Percentiles rank a stretch among this genome's conserved stretches.
Evolutionary conservation across 441 rosid genomes (phyloP).

Genomic region (Arabidopsis lyrata): DNA sequence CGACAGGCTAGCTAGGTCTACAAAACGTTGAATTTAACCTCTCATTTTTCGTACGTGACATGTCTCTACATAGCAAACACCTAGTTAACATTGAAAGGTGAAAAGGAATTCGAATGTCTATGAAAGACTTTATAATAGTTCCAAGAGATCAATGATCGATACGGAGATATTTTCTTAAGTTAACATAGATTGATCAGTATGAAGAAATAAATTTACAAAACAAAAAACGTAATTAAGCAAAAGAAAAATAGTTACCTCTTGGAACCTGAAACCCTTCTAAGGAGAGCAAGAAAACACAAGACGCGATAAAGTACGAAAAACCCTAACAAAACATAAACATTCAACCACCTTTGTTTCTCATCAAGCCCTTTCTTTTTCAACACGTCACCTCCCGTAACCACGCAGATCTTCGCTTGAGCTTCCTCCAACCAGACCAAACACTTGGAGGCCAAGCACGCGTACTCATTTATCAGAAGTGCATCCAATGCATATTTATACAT

Average conservation of each 20-base stretch:
- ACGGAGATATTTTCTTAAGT: not conserved
- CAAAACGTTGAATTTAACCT: constrained; percentile 31
- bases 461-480: constrained; percentile 83
- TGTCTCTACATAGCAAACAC: constrained; percentile 33
- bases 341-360: constrained; percentile 72
- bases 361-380: constrained; percentile 69
- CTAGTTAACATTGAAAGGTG: constrained; percentile 7
- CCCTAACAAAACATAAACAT: constrained; percentile 73
- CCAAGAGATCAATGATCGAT: not conserved
- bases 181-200: not conserved
- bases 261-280: constrained; percentile 75
- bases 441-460: constrained; percentile 69
- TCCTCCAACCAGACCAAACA: constrained; percentile 63
- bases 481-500: constrained; percentile 93
- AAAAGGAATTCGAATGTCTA: not conserved
- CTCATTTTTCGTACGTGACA: constrained; percentile 24
- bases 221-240: not conserved
- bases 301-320: constrained; percentile 83
- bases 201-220: constrained; percentile 12
- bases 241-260: constrained; percentile 50
- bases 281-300: constrained; percentile 71
- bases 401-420: constrained; percentile 51
- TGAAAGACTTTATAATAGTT: not conserved
- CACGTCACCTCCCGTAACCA: constrained; percentile 78
- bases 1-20: not conserved